phyloP scores from a whole-genome alignment of 2,329 filamentous ascomycete genomes.

The Fusarium veterinarium region DNA sequence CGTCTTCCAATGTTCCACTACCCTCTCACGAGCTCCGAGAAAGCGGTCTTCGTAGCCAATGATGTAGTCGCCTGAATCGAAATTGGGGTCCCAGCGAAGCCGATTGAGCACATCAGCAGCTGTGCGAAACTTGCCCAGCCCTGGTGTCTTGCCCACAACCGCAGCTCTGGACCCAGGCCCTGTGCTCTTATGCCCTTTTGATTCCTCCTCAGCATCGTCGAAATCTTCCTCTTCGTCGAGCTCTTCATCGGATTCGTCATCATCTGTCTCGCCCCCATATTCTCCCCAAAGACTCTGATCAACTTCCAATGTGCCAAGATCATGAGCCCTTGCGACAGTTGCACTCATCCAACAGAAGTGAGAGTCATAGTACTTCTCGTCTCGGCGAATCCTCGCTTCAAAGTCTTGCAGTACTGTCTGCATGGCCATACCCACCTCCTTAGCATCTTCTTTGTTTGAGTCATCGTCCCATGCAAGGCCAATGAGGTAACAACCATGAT shows the following conservation, averaged over 20 bases:
- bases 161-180: slow-evolving; percentile 20
- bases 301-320: slow-evolving; percentile 57
- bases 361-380: slow-evolving; percentile 61
- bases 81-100: slow-evolving; percentile 67
- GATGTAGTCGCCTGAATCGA: slow-evolving; percentile 64
- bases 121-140: slow-evolving; percentile 63
- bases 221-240: slow-evolving; percentile 50
- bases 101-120: slow-evolving; percentile 69
- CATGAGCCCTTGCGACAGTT: slow-evolving; percentile 51
- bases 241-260: slow-evolving; percentile 58
- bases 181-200: slow-evolving; percentile 14
- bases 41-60: slow-evolving; percentile 73
- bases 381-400: slow-evolving; percentile 58
- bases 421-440: slow-evolving; percentile 57
- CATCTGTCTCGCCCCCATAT: slow-evolving; percentile 42
- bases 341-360: slow-evolving; percentile 62
- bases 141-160: slow-evolving; percentile 43
- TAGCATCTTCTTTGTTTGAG: slow-evolving; percentile 55
- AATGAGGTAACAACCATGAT: slow-evolving; percentile 71
- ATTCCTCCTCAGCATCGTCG: slow-evolving; percentile 18
- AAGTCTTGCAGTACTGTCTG: slow-evolving; percentile 59
- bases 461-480: slow-evolving; percentile 59
- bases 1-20: slow-evolving; percentile 67
- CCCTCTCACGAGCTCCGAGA: slow-evolving; percentile 63
- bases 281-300: slow-evolving; percentile 63